A percentile compares a stretch with the other conserved stretches of the same genome.
Conservation (phyloP, 164 flowering plant species). For the Cinnamomum chago region DNA sequence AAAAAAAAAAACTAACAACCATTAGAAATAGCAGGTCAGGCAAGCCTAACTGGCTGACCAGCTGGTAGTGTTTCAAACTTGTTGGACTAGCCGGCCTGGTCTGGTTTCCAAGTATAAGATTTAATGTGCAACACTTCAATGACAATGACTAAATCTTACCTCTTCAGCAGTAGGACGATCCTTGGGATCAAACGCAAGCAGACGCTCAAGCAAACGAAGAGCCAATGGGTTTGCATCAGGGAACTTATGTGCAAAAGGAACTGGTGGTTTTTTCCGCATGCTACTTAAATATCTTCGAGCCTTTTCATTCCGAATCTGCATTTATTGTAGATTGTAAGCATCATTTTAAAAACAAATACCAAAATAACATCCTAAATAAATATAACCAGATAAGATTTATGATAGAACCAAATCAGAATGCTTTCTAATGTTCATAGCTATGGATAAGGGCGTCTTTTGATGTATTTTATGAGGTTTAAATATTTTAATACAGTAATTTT, state of each 20-base stretch:
- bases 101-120: no score
- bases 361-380: background rate
- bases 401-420: background rate
- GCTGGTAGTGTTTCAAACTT: no score
- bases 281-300: slow-evolving; percentile 77
- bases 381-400: background rate
- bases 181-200: slow-evolving; percentile 89
- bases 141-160: slow-evolving; percentile 30
- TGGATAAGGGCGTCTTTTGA: background rate
- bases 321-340: no score
- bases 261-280: slow-evolving; percentile 67
- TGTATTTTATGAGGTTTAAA: background rate
- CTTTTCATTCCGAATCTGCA: slow-evolving; percentile 94
- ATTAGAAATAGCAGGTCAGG: no score
- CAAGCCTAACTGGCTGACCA: no score
- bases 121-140: no score
- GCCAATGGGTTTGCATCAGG: slow-evolving; percentile 77
- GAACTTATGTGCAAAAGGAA: slow-evolving; percentile 72
- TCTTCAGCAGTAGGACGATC: slow-evolving; percentile 94
- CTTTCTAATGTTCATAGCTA: background rate
- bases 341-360: background rate
- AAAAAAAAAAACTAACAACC: background rate
- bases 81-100: no score
- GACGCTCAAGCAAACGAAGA: slow-evolving; percentile 68
- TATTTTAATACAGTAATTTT: no score